Percentiles rank a stretch among this genome's conserved stretches.
These are phyloP conservation scores for Rhodotorula glutinis DNA, from an alignment of 1,284 basidiomycete species.

Conservation along the genomic window DNA sequence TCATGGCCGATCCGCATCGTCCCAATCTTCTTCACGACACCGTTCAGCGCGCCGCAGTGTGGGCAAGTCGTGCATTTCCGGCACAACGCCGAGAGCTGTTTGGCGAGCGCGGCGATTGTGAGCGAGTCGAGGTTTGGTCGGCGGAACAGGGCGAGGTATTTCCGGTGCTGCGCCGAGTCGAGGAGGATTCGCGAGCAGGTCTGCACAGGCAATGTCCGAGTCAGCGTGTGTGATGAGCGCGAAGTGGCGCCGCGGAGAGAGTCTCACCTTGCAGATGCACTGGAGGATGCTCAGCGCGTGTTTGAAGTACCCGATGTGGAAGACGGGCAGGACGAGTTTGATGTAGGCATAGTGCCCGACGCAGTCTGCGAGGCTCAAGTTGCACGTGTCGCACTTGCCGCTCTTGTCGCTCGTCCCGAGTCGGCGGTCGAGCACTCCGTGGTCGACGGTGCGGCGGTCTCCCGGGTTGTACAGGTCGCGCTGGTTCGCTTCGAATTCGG, in stretches of 20 bases:
- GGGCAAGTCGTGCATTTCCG: slow-evolving; percentile 91
- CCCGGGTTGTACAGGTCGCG: slow-evolving; percentile 75
- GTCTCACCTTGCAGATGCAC: slow-evolving; percentile 85
- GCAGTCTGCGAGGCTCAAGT: slow-evolving; percentile 85
- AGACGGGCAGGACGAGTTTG: slow-evolving; percentile 91
- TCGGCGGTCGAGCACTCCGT: slow-evolving; percentile 84
- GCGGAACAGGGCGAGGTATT: slow-evolving; percentile 83
- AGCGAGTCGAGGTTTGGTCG: slow-evolving; percentile 88
- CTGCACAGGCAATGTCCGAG: slow-evolving; percentile 51
- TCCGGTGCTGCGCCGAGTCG: slow-evolving; percentile 78
- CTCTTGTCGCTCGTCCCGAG: slow-evolving; percentile 93
- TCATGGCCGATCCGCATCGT: slow-evolving; percentile 96
- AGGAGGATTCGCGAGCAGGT: slow-evolving; percentile 93
- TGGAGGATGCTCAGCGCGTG: slow-evolving; percentile 87
- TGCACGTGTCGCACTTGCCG: slow-evolving; percentile 91
- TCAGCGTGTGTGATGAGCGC: not conserved
- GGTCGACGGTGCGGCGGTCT: slow-evolving; percentile 71
- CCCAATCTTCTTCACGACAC: slow-evolving; percentile 93
- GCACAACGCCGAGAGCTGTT: slow-evolving; percentile 82
- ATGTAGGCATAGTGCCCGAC: slow-evolving; percentile 80
- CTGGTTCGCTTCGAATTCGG: slow-evolving; percentile 91
- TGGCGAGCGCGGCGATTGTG: slow-evolving; percentile 77
- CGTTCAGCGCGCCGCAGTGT: slow-evolving; percentile 89
- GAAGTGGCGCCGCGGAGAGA: too few relatives aligned
- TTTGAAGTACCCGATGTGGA: slow-evolving; percentile 95